Evolutionary conservation across 2,329 filamentous ascomycete species (phyloP).

Genomic region (Tolypocladium inflatum): DNA sequence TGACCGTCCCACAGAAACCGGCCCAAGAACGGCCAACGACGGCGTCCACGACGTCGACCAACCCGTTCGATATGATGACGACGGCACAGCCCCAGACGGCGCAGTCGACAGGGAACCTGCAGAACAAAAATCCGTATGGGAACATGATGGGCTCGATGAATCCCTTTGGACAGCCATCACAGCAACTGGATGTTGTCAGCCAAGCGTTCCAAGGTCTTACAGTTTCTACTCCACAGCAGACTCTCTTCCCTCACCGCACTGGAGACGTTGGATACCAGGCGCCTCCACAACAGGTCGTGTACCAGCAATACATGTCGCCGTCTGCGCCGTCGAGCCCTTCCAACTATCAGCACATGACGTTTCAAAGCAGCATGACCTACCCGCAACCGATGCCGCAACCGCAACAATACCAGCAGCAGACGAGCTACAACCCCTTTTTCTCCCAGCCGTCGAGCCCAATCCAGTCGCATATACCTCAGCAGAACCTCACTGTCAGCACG

Average conservation of each 20-base stretch:
- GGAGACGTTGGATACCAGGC: constrained; percentile 45
- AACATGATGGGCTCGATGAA: constrained; percentile 44
- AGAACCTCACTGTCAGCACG: constrained; percentile 31
- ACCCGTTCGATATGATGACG: constrained; percentile 57
- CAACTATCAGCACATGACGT: constrained; percentile 26
- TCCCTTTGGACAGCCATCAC: constrained; percentile 52
- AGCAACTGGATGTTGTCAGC: constrained; percentile 36
- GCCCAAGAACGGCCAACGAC: constrained; percentile 25
- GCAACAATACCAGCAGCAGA: constrained; percentile 24
- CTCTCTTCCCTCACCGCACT: constrained; percentile 67
- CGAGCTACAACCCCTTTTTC: constrained; percentile 45
- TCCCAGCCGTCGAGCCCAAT: constrained; percentile 22
- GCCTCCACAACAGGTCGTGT: constrained; percentile 26
- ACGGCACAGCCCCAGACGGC: constrained; percentile 50
- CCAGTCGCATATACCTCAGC: constrained; percentile 23
- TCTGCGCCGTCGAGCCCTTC: constrained; percentile 31
- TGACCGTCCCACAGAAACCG: constrained; percentile 20
- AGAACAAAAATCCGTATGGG: constrained; percentile 45
- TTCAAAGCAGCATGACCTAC: constrained; percentile 34
- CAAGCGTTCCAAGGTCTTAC: constrained; percentile 70
- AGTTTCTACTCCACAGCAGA: constrained; percentile 44
- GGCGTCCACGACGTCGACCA: constrained; percentile 43
- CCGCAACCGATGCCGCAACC: constrained; percentile 22
- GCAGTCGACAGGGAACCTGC: constrained; percentile 53
- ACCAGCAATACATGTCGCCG: constrained; percentile 34